phyloP scores from a whole-genome alignment of 345 rosid genomes.

The Gossypium longicalyx region DNA sequence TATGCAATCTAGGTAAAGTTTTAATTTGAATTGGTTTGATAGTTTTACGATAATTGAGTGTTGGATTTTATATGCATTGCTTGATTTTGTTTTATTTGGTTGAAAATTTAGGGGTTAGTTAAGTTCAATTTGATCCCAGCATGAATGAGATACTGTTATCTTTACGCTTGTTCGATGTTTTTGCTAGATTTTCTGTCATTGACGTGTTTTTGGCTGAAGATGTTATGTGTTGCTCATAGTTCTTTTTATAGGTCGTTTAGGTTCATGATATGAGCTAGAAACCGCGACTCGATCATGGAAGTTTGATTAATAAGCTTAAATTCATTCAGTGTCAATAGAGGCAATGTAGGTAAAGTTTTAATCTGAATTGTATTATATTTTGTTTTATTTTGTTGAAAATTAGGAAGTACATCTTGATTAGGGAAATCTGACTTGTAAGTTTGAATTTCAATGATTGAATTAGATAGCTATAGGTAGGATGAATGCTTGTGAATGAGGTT shows the following conservation, averaged over 20 bases:
- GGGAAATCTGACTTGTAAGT: neutral
- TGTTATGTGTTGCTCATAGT: neutral
- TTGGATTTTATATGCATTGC: neutral
- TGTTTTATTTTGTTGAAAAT: constrained; percentile 4
- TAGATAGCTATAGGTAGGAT: neutral
- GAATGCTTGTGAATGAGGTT: neutral
- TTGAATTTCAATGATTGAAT: neutral
- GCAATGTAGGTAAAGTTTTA: neutral
- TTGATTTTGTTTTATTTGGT: neutral
- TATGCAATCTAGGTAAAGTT: neutral
- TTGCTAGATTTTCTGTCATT: neutral
- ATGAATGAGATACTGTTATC: neutral
- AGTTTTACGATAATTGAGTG: neutral
- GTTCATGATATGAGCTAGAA: neutral
- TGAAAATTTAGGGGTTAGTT: neutral
- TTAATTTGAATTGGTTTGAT: neutral
- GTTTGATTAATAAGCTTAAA: neutral
- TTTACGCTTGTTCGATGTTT: neutral
- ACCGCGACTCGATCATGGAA: neutral
- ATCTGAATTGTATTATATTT: neutral
- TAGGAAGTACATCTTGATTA: constrained; percentile 3
- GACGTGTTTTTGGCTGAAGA: neutral
- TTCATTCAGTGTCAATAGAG: neutral
- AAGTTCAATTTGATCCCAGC: neutral
- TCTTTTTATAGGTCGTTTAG: neutral